These are phyloP conservation scores for Quercus glauca DNA, from an alignment of 306 rosid species.

Conservation along the genomic window DNA sequence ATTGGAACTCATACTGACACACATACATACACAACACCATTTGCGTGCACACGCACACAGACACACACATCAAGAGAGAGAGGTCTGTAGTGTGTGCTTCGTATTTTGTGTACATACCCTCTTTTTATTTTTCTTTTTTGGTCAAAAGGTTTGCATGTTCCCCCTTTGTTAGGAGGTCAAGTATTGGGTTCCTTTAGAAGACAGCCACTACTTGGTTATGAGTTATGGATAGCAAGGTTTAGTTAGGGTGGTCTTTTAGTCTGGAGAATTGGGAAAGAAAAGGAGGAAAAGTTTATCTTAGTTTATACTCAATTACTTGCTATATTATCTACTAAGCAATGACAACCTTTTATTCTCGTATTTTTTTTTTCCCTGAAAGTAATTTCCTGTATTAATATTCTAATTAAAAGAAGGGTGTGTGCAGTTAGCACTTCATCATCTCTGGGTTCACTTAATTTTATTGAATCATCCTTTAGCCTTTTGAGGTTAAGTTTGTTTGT, in stretches of 20 bases:
- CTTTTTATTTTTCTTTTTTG: neutral
- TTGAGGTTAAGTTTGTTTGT: neutral
- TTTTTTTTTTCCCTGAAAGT: slow-evolving; percentile 7
- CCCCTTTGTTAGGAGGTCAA: neutral
- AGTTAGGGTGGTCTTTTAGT: neutral
- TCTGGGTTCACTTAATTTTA: slow-evolving; percentile 2
- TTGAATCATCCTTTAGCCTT: slow-evolving; percentile 15
- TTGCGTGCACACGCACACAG: neutral
- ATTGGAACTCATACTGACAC: neutral
- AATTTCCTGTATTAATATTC: neutral
- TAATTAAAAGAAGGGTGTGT: neutral
- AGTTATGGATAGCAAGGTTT: neutral
- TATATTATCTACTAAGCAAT: neutral
- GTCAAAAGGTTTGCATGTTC: too few relatives aligned
- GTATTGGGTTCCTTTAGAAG: neutral
- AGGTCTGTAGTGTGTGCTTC: neutral
- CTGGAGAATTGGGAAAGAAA: neutral
- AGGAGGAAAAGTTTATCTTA: neutral
- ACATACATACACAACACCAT: neutral
- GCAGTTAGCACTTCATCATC: slow-evolving; percentile 2
- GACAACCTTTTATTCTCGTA: neutral
- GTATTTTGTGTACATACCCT: neutral
- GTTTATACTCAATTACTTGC: neutral
- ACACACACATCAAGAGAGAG: neutral
- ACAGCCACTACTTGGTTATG: neutral